A percentile compares a stretch with the other conserved stretches of the same genome.
These are phyloP conservation scores for Bothriochloa decipiens DNA, from an alignment of 176 grass and related monocot genomes.

Conservation along the genomic window DNA sequence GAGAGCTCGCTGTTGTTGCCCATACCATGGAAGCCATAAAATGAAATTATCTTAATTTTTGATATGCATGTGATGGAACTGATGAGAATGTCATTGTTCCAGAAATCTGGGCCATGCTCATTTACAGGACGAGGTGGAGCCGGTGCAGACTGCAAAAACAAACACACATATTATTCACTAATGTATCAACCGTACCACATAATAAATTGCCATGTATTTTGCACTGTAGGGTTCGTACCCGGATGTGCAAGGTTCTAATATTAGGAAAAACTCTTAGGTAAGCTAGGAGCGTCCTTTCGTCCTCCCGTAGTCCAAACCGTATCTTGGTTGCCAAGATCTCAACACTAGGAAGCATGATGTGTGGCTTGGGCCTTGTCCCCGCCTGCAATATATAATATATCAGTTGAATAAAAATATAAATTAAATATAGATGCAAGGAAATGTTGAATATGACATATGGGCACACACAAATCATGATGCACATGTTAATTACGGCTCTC, in stretches of 20 bases:
- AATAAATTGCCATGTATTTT: not conserved
- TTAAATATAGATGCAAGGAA: not conserved
- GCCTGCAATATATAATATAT: not conserved
- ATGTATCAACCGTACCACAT: not conserved
- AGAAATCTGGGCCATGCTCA: not conserved
- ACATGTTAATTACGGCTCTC: no score
- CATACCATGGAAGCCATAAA: not conserved
- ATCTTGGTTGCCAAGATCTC: not conserved
- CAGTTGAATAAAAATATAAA: not conserved
- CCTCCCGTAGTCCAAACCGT: not conserved
- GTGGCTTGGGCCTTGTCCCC: not conserved
- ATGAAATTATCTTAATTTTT: not conserved
- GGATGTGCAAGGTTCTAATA: not conserved
- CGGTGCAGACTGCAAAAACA: not conserved
- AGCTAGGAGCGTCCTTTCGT: not conserved
- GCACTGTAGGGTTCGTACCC: not conserved
- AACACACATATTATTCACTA: not conserved
- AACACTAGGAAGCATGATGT: not conserved
- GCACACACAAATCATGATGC: no score
- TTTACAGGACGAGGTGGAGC: not conserved
- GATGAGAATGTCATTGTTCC: not conserved
- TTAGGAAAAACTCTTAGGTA: not conserved
- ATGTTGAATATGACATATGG: not conserved
- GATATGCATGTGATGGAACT: not conserved
- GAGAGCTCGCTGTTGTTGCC: not conserved